Evolutionary conservation across 345 rosid species (phyloP).

Genomic region (Bretschneidera sinensis): DNA sequence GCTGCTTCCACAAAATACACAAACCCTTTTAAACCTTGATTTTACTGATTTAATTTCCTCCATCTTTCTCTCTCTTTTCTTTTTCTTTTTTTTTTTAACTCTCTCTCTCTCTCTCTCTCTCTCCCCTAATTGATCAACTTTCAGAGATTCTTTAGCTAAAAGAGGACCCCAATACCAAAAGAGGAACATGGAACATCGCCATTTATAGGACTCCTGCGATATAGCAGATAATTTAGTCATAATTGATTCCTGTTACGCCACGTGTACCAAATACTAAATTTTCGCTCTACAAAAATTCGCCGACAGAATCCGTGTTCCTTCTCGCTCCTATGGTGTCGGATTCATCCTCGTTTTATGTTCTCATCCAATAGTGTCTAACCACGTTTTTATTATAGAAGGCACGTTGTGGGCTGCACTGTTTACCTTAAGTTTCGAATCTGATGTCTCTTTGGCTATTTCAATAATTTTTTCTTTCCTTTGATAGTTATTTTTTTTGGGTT

Average conservation of each 20-base stretch:
- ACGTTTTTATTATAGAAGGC: too few relatives aligned
- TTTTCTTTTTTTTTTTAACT: too few relatives aligned
- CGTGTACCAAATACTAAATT: slow-evolving; percentile 14
- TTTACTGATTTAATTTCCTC: slow-evolving; percentile 23
- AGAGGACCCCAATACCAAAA: slow-evolving; percentile 17
- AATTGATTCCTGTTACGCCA: slow-evolving; percentile 26
- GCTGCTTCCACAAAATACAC: slow-evolving; percentile 95
- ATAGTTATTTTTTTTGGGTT: too few relatives aligned
- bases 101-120: not conserved
- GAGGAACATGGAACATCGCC: slow-evolving; percentile 15
- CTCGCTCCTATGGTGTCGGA: not conserved
- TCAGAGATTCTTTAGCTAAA: slow-evolving; percentile 1
- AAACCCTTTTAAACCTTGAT: slow-evolving; percentile 64
- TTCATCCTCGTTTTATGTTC: too few relatives aligned
- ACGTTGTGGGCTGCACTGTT: too few relatives aligned
- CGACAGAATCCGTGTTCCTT: slow-evolving; percentile 19
- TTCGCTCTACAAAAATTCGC: slow-evolving; percentile 20
- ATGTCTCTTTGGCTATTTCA: too few relatives aligned
- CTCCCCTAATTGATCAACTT: not conserved
- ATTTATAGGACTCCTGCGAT: slow-evolving; percentile 16
- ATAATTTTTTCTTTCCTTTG: too few relatives aligned
- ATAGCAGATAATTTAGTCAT: slow-evolving; percentile 3
- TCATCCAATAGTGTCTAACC: too few relatives aligned
- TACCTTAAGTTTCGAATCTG: too few relatives aligned
- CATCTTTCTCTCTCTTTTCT: too few relatives aligned